Evolutionary conservation across 2,329 filamentous ascomycete species (phyloP).

Genomic region (Huntiella savannae): DNA sequence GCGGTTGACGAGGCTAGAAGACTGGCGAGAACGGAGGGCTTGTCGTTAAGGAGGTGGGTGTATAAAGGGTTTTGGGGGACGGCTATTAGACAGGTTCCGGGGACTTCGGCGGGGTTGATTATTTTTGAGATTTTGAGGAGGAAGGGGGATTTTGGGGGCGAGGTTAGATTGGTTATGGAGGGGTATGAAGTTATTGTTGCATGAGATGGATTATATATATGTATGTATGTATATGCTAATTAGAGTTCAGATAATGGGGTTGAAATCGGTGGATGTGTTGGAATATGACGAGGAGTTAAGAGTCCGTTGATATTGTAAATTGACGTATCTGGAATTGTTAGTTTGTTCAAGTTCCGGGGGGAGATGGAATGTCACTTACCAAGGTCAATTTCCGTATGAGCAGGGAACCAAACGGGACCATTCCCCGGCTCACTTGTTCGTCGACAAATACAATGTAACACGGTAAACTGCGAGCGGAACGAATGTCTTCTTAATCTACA

Average conservation of each 20-base stretch:
- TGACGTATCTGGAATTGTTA: constrained; percentile 4
- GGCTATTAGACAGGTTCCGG: constrained; percentile 55
- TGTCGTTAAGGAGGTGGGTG: constrained; percentile 41
- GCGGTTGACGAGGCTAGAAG: constrained; percentile 28
- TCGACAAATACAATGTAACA: constrained; percentile 10
- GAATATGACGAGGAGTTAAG: constrained; percentile 5
- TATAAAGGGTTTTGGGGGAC: constrained; percentile 56
- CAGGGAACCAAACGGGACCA: constrained; percentile 10
- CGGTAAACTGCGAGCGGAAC: constrained; percentile 8
- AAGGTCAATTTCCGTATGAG: constrained; percentile 9
- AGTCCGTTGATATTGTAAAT: constrained; percentile 7
- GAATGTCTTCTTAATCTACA: constrained; percentile 8
- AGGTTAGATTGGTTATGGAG: constrained; percentile 45
- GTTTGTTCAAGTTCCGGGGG: too few species aligned
- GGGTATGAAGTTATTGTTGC: constrained; percentile 51
- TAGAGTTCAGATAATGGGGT: background rate
- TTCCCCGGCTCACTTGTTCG: constrained; percentile 2
- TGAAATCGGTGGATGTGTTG: background rate
- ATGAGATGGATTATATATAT: constrained; percentile 4
- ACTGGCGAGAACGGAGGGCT: constrained; percentile 36
- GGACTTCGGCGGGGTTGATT: constrained; percentile 57
- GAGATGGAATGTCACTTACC: background rate
- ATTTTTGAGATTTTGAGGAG: constrained; percentile 60
- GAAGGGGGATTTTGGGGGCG: constrained; percentile 43
- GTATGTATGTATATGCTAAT: too few species aligned